Conservation (phyloP, 2,329 filamentous ascomycete genomes). For the Stagonosporopsis tanaceti region DNA sequence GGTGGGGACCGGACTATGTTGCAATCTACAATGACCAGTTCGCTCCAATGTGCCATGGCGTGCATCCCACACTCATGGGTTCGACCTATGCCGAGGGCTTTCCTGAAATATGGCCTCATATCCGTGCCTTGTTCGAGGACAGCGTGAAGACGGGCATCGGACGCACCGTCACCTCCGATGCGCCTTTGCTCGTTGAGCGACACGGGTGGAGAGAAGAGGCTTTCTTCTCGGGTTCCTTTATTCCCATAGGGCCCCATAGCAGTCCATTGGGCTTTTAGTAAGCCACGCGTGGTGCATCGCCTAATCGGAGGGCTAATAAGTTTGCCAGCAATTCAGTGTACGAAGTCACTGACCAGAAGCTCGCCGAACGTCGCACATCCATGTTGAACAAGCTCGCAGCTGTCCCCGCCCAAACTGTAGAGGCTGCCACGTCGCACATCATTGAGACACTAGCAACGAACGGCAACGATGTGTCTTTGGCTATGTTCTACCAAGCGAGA, state of each 20-base stretch:
- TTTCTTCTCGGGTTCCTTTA: conserved; percentile 36
- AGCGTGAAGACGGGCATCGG: conserved; percentile 25
- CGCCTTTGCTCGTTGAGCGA: conserved; percentile 31
- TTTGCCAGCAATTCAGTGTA: conserved; percentile 28
- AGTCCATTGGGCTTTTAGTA: conserved; percentile 34
- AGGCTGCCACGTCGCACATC: conserved; percentile 26
- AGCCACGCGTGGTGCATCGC: background rate
- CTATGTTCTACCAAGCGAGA: conserved; percentile 32
- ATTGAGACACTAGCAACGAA: conserved; percentile 30
- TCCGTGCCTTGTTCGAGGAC: conserved; percentile 31
- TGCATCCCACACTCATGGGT: conserved; percentile 38
- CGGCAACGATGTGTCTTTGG: conserved; percentile 32
- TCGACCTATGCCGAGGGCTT: conserved; percentile 27
- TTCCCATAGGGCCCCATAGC: conserved; percentile 28
- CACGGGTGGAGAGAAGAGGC: conserved; percentile 33
- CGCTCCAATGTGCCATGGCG: conserved; percentile 26
- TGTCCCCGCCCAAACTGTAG: conserved; percentile 18
- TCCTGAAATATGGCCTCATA: conserved; percentile 31
- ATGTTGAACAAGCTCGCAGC: conserved; percentile 37
- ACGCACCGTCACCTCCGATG: conserved; percentile 26
- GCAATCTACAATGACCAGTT: conserved; percentile 40
- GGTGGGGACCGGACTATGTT: conserved; percentile 36
- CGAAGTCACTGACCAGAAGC: conserved; percentile 34
- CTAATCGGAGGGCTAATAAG: background rate
- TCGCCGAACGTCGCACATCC: conserved; percentile 34